Conservation (phyloP, 768 basidiomycete species). For the Paxillus rubicundulus region DNA sequence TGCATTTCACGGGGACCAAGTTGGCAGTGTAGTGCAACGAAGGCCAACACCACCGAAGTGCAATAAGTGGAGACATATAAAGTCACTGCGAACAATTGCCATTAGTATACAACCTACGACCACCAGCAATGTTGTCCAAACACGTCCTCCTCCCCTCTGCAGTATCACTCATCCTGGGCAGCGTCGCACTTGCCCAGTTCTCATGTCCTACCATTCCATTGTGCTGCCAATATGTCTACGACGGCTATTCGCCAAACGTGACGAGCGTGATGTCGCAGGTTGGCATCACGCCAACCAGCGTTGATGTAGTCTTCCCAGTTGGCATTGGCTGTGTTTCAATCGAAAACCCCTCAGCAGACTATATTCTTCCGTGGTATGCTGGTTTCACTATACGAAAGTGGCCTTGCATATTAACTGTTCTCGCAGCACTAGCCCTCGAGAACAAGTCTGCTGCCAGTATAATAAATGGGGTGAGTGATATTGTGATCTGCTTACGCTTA, state of each 20-base stretch:
- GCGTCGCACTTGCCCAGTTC: background rate
- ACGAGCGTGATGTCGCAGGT: background rate
- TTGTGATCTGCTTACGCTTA: no score
- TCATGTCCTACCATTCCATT: conserved; percentile 2
- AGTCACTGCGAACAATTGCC: background rate
- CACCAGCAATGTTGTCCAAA: background rate
- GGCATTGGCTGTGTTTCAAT: conserved; percentile 4
- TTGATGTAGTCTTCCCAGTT: background rate
- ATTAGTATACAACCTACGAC: background rate
- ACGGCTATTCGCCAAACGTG: background rate
- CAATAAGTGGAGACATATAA: background rate
- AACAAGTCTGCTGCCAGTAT: conserved; percentile 3
- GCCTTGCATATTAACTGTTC: background rate
- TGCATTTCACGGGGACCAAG: background rate
- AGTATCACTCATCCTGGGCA: background rate
- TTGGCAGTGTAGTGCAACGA: background rate
- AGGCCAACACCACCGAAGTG: background rate
- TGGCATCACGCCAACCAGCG: background rate
- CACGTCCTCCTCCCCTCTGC: background rate
- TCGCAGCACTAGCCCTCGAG: background rate
- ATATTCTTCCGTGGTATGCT: conserved; percentile 4
- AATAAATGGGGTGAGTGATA: conserved; percentile 7
- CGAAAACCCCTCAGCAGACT: background rate
- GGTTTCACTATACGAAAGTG: background rate
- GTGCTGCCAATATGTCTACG: conserved; percentile 2